Conservation (phyloP, 2,329 filamentous ascomycete species). For the Akanthomyces dipterigenus region DNA sequence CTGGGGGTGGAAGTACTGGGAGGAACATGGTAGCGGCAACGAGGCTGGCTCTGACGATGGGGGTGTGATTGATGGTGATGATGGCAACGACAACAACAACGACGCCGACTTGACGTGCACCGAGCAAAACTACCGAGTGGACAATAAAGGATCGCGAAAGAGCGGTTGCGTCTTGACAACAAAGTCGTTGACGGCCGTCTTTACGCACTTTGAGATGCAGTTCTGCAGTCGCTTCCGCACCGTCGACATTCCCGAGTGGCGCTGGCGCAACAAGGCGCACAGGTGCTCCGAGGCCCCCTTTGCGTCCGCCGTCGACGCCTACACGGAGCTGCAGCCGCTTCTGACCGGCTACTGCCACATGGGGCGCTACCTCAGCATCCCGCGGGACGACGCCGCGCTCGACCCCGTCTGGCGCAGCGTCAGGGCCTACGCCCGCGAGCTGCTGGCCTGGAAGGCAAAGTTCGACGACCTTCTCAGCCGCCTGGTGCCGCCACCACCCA, state of each 20-base stretch:
- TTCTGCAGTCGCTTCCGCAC: constrained; percentile 1
- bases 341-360: not conserved
- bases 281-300: not conserved
- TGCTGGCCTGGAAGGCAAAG: not conserved
- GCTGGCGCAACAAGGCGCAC: not conserved
- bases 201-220: constrained; percentile 9
- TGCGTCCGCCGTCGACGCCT: constrained; percentile 4
- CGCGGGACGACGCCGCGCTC: not conserved
- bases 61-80: too few relatives aligned
- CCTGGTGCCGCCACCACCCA: not conserved
- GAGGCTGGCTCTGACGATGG: not conserved
- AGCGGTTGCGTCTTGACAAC: constrained; percentile 2
- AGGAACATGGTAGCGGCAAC: not conserved
- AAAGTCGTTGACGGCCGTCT: constrained; percentile 1
- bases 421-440: not conserved
- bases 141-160: not conserved
- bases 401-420: not conserved
- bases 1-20: constrained; percentile 7
- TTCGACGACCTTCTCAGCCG: not conserved
- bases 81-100: not conserved
- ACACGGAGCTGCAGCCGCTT: constrained; percentile 10
- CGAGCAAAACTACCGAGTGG: not conserved
- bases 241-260: not conserved
- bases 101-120: not conserved
- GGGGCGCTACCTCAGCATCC: not conserved